phyloP scores from a whole-genome alignment of 768 basidiomycete genomes.

The Phlebiopsis gigantea region DNA sequence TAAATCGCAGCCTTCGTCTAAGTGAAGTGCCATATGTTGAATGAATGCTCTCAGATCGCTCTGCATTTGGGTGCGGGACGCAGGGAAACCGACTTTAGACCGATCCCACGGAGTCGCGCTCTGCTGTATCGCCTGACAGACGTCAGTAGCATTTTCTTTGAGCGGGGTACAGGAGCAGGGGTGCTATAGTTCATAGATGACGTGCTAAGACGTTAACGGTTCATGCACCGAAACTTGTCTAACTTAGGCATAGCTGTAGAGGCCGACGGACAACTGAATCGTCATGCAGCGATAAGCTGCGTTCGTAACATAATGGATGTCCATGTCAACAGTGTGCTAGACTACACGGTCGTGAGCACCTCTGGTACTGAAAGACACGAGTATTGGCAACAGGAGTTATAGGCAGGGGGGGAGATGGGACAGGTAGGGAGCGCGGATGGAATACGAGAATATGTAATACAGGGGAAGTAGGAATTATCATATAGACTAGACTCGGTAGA shows the following conservation, averaged over 20 bases:
- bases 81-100: constrained; percentile 26
- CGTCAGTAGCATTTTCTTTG: constrained; percentile 59
- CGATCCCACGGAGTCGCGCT: constrained; percentile 49
- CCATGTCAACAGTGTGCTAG: neutral
- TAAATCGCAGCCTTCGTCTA: constrained; percentile 22
- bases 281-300: too few relatives aligned
- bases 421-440: neutral
- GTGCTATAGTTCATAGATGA: too few relatives aligned
- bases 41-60: constrained; percentile 41
- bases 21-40: neutral
- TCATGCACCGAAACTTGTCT: too few relatives aligned
- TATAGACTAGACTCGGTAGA: neutral
- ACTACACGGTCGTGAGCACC: constrained; percentile 2
- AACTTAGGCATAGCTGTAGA: too few relatives aligned
- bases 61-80: constrained; percentile 52
- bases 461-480: neutral
- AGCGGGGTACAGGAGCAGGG: constrained; percentile 62
- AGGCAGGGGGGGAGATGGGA: neutral
- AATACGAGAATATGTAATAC: neutral
- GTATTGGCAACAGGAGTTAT: neutral
- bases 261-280: too few relatives aligned
- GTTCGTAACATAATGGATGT: neutral
- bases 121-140: constrained; percentile 73
- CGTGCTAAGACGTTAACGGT: too few relatives aligned
- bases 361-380: neutral